Conservation (phyloP, 441 rosid species). For the Macaranga tanarius region DNA sequence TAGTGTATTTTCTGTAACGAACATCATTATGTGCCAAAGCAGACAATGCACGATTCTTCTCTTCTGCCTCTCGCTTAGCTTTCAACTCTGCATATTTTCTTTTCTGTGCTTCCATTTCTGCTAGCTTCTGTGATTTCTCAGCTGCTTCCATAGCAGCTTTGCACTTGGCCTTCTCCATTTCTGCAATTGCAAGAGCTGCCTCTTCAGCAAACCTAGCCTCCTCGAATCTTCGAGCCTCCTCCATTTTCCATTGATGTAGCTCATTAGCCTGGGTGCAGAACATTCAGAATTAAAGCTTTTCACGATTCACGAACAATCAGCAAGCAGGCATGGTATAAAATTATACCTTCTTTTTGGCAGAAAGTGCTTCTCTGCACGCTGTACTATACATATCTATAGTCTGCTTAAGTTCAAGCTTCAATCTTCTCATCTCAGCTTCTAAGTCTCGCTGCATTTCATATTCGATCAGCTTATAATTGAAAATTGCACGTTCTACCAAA, state of each 20-base stretch:
- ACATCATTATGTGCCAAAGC: conserved; percentile 49
- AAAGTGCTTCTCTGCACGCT: conserved; percentile 85
- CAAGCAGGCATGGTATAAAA: neutral
- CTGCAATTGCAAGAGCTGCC: conserved; percentile 60
- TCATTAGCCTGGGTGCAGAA: conserved; percentile 51
- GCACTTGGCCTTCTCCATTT: conserved; percentile 76
- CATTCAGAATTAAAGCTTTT: conserved; percentile 2
- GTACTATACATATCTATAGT: conserved; percentile 84
- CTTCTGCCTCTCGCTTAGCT: conserved; percentile 51
- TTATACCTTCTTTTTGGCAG: conserved; percentile 63
- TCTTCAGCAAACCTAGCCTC: conserved; percentile 67
- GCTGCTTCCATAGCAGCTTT: conserved; percentile 71
- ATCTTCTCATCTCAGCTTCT: conserved; percentile 82
- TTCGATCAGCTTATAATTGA: conserved; percentile 5
- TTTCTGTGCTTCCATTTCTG: conserved; percentile 61
- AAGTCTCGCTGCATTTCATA: conserved; percentile 49
- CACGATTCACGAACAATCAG: neutral
- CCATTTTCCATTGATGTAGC: conserved; percentile 59
- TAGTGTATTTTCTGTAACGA: conserved; percentile 61
- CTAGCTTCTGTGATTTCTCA: conserved; percentile 59
- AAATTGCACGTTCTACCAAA: neutral
- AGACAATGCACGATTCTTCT: conserved; percentile 61
- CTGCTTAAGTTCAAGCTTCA: conserved; percentile 79
- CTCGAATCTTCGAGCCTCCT: conserved; percentile 55
- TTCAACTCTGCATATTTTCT: conserved; percentile 59